phyloP scores from a whole-genome alignment of 2,329 filamentous ascomycete species.

The Botrytis tulipae region DNA sequence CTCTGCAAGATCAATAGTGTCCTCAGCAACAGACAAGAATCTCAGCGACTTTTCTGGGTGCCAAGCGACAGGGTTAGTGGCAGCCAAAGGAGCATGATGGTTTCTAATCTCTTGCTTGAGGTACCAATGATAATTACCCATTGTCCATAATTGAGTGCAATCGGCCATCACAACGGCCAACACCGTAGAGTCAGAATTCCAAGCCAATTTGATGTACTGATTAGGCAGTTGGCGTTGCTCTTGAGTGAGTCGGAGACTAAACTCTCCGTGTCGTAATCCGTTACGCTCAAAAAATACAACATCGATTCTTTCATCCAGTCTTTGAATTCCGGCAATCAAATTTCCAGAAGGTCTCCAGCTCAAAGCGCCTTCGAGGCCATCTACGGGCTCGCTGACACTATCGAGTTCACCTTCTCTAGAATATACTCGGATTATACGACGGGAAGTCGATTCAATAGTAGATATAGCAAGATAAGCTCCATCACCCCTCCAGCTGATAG shows the following conservation, averaged over 20 bases:
- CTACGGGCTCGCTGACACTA: slow-evolving; percentile 91
- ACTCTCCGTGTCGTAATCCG: slow-evolving; percentile 93
- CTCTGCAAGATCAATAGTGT: slow-evolving; percentile 58
- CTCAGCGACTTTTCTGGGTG: slow-evolving; percentile 81
- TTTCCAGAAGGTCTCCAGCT: slow-evolving; percentile 94
- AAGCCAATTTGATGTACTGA: slow-evolving; percentile 65
- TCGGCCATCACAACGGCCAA: slow-evolving; percentile 76
- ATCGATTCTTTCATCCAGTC: slow-evolving; percentile 65
- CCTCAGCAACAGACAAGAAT: slow-evolving; percentile 54
- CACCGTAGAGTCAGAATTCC: slow-evolving; percentile 92
- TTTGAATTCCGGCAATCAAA: slow-evolving; percentile 81
- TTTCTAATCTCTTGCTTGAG: slow-evolving; percentile 81
- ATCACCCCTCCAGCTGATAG: slow-evolving; percentile 91
- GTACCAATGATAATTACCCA: slow-evolving; percentile 97
- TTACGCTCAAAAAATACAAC: slow-evolving; percentile 97
- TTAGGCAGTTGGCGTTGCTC: slow-evolving; percentile 56
- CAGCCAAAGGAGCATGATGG: slow-evolving; percentile 40
- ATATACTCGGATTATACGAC: slow-evolving; percentile 85
- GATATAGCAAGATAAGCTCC: slow-evolving; percentile 89
- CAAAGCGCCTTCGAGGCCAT: slow-evolving; percentile 80
- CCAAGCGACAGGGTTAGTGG: slow-evolving; percentile 54
- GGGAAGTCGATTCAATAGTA: slow-evolving; percentile 63
- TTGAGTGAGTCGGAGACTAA: slow-evolving; percentile 68
- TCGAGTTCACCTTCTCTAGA: slow-evolving; percentile 87
- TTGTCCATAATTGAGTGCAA: slow-evolving; percentile 90